Conservation (phyloP, 495 filamentous ascomycete genomes). For the Baudoinia panamericana region DNA sequence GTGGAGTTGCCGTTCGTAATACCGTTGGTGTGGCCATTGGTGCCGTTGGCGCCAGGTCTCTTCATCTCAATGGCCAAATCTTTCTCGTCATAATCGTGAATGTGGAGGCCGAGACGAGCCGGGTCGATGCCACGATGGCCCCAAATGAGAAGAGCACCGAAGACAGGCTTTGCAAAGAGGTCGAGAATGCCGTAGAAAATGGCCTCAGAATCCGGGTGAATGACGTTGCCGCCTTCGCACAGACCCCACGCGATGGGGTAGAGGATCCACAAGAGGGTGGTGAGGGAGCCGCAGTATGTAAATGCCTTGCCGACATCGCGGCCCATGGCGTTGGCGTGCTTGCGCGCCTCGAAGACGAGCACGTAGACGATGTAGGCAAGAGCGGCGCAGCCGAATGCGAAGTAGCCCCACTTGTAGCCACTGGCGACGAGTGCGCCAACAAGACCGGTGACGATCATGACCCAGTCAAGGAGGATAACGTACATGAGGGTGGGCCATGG, state of each 20-base stretch:
- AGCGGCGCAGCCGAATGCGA: slow-evolving; percentile 46
- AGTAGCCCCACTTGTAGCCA: slow-evolving; percentile 57
- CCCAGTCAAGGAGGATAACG: slow-evolving; percentile 45
- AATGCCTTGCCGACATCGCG: slow-evolving; percentile 38
- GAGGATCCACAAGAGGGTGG: slow-evolving; percentile 47
- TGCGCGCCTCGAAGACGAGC: slow-evolving; percentile 39
- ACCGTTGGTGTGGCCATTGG: slow-evolving; percentile 3
- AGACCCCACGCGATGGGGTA: slow-evolving; percentile 60
- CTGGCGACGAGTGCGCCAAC: slow-evolving; percentile 46
- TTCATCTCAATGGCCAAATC: background rate
- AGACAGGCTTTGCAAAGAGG: slow-evolving; percentile 44
- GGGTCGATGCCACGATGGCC: slow-evolving; percentile 44
- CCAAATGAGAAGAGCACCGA: slow-evolving; percentile 38
- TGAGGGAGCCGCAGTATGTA: slow-evolving; percentile 37
- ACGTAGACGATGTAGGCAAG: slow-evolving; percentile 46
- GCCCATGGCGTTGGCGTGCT: slow-evolving; percentile 41
- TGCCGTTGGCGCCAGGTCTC: background rate
- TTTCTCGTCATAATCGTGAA: slow-evolving; percentile 32
- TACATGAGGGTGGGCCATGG: slow-evolving; percentile 53
- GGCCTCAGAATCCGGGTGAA: slow-evolving; percentile 48
- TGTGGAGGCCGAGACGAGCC: slow-evolving; percentile 35
- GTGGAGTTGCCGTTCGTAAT: background rate
- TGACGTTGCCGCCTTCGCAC: slow-evolving; percentile 53
- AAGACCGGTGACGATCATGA: slow-evolving; percentile 53
- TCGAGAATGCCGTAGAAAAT: slow-evolving; percentile 61